A percentile compares a stretch with the other conserved stretches of the same genome.
Conservation (phyloP, 805 yeast species). For the Wickerhamomyces sydowiorum region DNA sequence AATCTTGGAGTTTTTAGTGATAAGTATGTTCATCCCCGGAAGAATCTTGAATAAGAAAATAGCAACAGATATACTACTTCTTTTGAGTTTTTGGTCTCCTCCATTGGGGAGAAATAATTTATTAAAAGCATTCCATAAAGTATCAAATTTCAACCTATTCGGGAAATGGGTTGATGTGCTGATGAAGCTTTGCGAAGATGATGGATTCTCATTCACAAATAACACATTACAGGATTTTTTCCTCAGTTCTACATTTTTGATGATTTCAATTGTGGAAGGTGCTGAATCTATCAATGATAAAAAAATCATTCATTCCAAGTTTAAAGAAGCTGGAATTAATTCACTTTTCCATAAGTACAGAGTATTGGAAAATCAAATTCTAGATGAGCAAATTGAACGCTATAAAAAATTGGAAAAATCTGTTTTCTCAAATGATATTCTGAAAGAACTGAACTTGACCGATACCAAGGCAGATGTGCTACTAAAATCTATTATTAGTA, state of each 20-base stretch:
- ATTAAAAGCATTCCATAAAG: constrained; percentile 17
- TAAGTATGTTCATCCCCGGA: constrained; percentile 41
- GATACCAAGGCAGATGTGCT: constrained; percentile 10
- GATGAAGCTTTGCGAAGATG: constrained; percentile 8
- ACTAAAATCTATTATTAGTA: constrained; percentile 9
- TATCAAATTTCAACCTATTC: constrained; percentile 13
- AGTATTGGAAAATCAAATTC: constrained; percentile 34
- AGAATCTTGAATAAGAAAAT: constrained; percentile 46
- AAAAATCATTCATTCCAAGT: constrained; percentile 22
- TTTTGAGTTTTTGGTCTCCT: constrained; percentile 19
- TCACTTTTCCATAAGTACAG: constrained; percentile 27
- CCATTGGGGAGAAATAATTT: constrained; percentile 26
- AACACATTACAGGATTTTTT: constrained; percentile 13
- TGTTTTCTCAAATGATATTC: constrained; percentile 10
- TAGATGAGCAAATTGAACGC: constrained; percentile 18
- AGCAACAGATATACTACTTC: constrained; percentile 45
- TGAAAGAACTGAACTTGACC: constrained; percentile 21
- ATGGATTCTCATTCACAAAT: constrained; percentile 15
- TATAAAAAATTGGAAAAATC: constrained; percentile 13
- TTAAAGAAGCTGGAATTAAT: constrained; percentile 33
- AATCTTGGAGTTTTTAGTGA: constrained; percentile 31
- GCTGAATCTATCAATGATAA: constrained; percentile 21
- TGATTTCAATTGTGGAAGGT: constrained; percentile 18
- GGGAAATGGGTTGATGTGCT: constrained; percentile 16
- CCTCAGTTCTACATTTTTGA: constrained; percentile 14